phyloP scores from a whole-genome alignment of 2,329 filamentous ascomycete genomes.

The Graphiopsis chlorocephala region DNA sequence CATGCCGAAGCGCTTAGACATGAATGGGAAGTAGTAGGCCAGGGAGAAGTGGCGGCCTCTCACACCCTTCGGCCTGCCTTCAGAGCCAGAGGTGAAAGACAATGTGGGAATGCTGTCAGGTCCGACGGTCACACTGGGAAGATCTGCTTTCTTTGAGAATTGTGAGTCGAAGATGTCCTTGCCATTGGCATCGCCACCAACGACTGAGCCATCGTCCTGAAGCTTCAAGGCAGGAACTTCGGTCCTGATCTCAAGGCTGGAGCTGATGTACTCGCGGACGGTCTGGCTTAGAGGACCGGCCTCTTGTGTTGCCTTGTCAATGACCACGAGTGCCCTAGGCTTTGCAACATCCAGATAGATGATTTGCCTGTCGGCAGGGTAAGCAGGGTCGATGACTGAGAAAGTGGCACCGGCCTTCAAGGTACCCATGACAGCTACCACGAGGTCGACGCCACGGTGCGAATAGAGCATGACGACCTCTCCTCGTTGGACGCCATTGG shows the following conservation, averaged over 20 bases:
- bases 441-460: slow-evolving; percentile 74
- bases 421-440: slow-evolving; percentile 76
- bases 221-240: slow-evolving; percentile 73
- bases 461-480: slow-evolving; percentile 95
- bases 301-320: slow-evolving; percentile 69
- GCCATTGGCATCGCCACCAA: slow-evolving; percentile 61
- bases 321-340: slow-evolving; percentile 69
- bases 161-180: slow-evolving; percentile 64
- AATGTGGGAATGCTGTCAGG: slow-evolving; percentile 81
- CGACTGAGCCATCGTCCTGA: slow-evolving; percentile 65
- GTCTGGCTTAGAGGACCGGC: slow-evolving; percentile 60
- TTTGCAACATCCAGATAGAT: slow-evolving; percentile 79
- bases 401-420: slow-evolving; percentile 59
- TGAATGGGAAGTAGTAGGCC: slow-evolving; percentile 88
- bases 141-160: slow-evolving; percentile 51
- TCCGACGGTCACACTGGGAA: slow-evolving; percentile 73
- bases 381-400: slow-evolving; percentile 73
- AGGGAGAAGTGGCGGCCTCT: slow-evolving; percentile 82
- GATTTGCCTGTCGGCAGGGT: slow-evolving; percentile 76
- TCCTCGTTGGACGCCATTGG: slow-evolving; percentile 69
- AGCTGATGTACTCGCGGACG: slow-evolving; percentile 66
- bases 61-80: slow-evolving; percentile 82
- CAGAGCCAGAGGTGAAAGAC: slow-evolving; percentile 60
- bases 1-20: slow-evolving; percentile 78
- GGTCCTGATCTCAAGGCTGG: slow-evolving; percentile 69